A percentile compares a stretch with the other conserved stretches of the same genome.
phyloP scores from a whole-genome alignment of 2,329 filamentous ascomycete genomes.

The Trichoderma atrobrunneum region DNA sequence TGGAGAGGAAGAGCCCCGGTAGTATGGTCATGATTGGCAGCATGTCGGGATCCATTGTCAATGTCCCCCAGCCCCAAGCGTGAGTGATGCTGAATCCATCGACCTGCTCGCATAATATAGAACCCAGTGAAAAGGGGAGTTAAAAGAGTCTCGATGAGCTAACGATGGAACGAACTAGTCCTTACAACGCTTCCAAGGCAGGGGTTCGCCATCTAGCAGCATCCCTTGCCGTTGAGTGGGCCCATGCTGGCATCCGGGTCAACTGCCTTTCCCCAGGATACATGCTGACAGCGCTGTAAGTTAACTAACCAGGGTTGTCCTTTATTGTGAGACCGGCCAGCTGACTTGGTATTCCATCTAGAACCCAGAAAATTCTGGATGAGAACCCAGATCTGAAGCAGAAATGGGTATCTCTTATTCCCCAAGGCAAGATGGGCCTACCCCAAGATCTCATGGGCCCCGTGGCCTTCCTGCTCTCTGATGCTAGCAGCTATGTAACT shows the following conservation, averaged over 20 bases:
- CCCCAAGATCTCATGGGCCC: slow-evolving; percentile 93
- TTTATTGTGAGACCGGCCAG: not conserved
- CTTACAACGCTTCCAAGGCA: slow-evolving; percentile 92
- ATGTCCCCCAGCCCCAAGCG: slow-evolving; percentile 90
- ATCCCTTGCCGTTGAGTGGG: slow-evolving; percentile 92
- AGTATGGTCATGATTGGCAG: slow-evolving; percentile 94
- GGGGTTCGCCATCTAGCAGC: slow-evolving; percentile 85
- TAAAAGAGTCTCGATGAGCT: not conserved
- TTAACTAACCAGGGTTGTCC: slow-evolving; percentile 20
- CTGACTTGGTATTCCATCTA: slow-evolving; percentile 35
- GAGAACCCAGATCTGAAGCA: slow-evolving; percentile 87
- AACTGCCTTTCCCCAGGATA: slow-evolving; percentile 96
- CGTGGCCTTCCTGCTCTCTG: slow-evolving; percentile 80
- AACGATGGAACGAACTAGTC: slow-evolving; percentile 39
- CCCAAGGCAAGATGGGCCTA: slow-evolving; percentile 87
- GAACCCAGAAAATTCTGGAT: slow-evolving; percentile 89
- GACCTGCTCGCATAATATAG: not conserved
- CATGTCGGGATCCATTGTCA: slow-evolving; percentile 93
- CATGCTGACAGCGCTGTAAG: slow-evolving; percentile 91
- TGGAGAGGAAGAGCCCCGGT: slow-evolving; percentile 73
- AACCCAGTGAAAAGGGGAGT: not conserved
- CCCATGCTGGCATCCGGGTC: slow-evolving; percentile 79
- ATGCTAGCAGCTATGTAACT: slow-evolving; percentile 69
- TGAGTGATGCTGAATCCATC: slow-evolving; percentile 33
- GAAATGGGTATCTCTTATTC: slow-evolving; percentile 90